Base-by-base conservation (phyloP, 1,139 yeast genomes). In the Taphrina wiesneri region DNA sequence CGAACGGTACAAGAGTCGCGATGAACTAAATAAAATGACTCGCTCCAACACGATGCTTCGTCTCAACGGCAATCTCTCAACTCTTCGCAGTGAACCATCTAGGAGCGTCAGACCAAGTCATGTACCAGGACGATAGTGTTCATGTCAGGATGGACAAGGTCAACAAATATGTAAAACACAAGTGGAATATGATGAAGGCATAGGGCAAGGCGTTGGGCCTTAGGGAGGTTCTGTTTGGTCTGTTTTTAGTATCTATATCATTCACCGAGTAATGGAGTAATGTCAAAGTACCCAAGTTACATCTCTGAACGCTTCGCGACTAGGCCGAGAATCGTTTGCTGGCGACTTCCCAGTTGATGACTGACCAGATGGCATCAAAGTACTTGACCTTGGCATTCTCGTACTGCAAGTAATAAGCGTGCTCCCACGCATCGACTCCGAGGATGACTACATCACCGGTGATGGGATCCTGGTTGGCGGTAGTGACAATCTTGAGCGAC, bases 341-440 rank as follows among this genome's bases (percentile, higher is more conserved):
- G 69, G 97, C 98, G 78, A 88, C 96, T 78, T 87, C 84, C 98
- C 98, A 92, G 85, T 90, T 91, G 79, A 92, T 85, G 63, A 92
- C 97, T 75, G 90, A 88, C 98, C 98, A 92, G 78, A 92, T 89
- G 70, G 96, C 96, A 80, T 90, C 87, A 85, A 92, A 92, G 81
- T 92, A 92, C 77, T 92, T 97, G 60, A 80, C 96, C 83, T 92
- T 92, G 77, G 87, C 93, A 80, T 92, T 92, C 80, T 90, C 88
- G 82, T 92, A 92, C 79, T 92, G 97, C 79, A 92, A 83, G 84
- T 92, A 92, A 82, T 91, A 92, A 66, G 98, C 97, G 76, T 92
- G 98, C 79, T 92, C 98, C 98, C 98, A 92, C 36, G 98, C 97
- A 75, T 92, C 98, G 77, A 92, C 90, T 65, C 97, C 98, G 77